Evolutionary conservation across 1,139 yeast genomes (phyloP), one percentile per base, ranked within the genome.

Genomic region (Casaregolazyma suthepensis): DNA sequence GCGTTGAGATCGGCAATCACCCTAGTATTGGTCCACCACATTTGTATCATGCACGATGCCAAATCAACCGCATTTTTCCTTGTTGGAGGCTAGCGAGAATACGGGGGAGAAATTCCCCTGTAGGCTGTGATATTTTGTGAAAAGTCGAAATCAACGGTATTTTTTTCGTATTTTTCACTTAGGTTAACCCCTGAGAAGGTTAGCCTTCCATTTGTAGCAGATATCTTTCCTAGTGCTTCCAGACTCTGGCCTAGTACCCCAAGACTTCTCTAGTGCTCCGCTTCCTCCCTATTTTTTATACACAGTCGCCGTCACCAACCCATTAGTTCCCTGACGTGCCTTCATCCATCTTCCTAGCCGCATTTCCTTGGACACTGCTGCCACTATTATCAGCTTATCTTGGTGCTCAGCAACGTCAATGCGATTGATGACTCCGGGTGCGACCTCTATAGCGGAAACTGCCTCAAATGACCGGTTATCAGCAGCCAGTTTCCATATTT

Each of bases 291-390:
- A 49, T 43, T 49, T 49, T 15, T 29, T 20, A 18, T 49, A 49
- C 10, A 57, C 44, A 15, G 46, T 51, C 2, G 58, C 63, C n/a
- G 57, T 48, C 45, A 61, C 56, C 43, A 65, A 45, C 0, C 68
- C 69, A 48, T 65, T 66, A 46, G 62, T 58, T 29, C 68, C 67
- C 15, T 57, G 54, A 43, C 61, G 60, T 22, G 59, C 56, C 52
- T 62, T 66, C 50, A 63, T 65, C 96, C 96, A 90, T 67, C 97
- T 82, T 47, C 96, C 97, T 56, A 87, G 76, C 64, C 86, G 81
- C 66, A 87, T 96, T 68, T 91, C 96, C 69, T 90, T 88, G 53
- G 93, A 80, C 15, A 87, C 75, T 48, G 88, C 77, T 0, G 85
- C 93, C 59, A 79, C 74, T 13, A 90, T 76, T 60, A 80, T 75